Base-by-base conservation (phyloP, 176 grass and related monocot species). In the Poa pratensis region DNA sequence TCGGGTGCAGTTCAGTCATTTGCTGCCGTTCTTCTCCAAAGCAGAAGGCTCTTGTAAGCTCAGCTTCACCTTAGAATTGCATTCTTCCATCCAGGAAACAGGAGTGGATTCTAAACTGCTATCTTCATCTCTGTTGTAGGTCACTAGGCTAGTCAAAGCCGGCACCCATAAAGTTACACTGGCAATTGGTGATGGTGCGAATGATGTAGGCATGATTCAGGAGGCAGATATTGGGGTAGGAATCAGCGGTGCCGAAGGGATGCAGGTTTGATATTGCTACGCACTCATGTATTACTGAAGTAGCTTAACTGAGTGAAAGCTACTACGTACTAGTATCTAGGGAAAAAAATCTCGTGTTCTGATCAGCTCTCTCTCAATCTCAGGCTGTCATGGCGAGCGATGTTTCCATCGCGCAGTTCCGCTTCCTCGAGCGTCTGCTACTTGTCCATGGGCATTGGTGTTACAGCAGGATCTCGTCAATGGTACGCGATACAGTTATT, bases 371-470 rank as follows among this genome's bases (percentile, higher is more conserved):
- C 10, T 9, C 40, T 71, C 49, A 68, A 85, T 86, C 80, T 67
- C 49, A 97, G 96, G 96, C 96, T 18, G 96, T 98, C 23, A 98
- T 98, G 96, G 91, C 96, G 0, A 98, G 96, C 71, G 96, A 98
- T 68, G 89, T 98, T 57, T 94, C 96, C 34, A 94, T 98, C 9
- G 96, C 93, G 40, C 96, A 98, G 42, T 98, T 98, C 85, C 83
- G 91, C 46, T 98, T 94, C 87, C 86, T 98, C 9, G 91, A 95
- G 81, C 89, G 89, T 9, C 89, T 98, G 42, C 91, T 98, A 9
- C 89, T 98, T 17, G 96, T 98, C 37, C 96, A 98, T 79, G 96
- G 96, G 2, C 96, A 98, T 70, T 98, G 96, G 96, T 98, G 96
- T 71, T 98, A 98, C 3, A 91, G 91, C 75, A 91, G 96, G 90